Base-by-base conservation (phyloP, 805 yeast genomes). In the Wickerhamiella siamensis region DNA sequence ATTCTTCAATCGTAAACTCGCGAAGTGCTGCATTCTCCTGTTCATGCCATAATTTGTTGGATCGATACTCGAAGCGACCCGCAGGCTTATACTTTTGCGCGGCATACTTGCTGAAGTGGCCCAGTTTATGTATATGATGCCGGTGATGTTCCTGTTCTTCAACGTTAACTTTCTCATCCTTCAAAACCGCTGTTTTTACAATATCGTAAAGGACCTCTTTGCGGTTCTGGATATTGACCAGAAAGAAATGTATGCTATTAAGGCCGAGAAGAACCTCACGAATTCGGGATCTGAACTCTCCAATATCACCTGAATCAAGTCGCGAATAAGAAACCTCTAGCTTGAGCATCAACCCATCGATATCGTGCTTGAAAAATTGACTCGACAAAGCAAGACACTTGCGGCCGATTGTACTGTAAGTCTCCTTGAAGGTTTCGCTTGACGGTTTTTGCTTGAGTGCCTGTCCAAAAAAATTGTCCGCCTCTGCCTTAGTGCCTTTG, bases 291-390 rank as follows among this genome's bases (percentile, higher is more conserved):
- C 51, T 37, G 16, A 55, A 42, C 31, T 57, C 60, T 6, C 48
- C 51, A 21, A 51, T 33, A 33, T 54, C 59, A 1, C 51, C 49
- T 9, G 44, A 36, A 22, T 51, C 56, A 4, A 55, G 39, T 8
- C 59, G 47, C 1, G 58, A 51, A 17, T 46, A 52, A 8, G 55
- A 44, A 4, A 51, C 35, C 36, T 58, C 61, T 9, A 51, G 31
- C 2, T 36, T 31, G 2, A 41, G 24, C 4, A 49, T 40, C 19
- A 44, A 44, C 36, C 46, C 46, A 10, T 54, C 50, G 14, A 46
- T 34, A 9, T 46, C 54, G 14, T 49, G 46, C 20, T 42, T 36
- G 26, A 45, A 45, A 21, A 42, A 21, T n/a, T 43, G 44, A 1
- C 47, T 38, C 40, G 40, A 46, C 6, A 42, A 32, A 8, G 6